Percentiles rank a stretch among this genome's conserved stretches.
These are phyloP conservation scores for Colletotrichum ledebouriae DNA, from an alignment of 2,329 filamentous ascomycete species.

Conservation along the genomic window DNA sequence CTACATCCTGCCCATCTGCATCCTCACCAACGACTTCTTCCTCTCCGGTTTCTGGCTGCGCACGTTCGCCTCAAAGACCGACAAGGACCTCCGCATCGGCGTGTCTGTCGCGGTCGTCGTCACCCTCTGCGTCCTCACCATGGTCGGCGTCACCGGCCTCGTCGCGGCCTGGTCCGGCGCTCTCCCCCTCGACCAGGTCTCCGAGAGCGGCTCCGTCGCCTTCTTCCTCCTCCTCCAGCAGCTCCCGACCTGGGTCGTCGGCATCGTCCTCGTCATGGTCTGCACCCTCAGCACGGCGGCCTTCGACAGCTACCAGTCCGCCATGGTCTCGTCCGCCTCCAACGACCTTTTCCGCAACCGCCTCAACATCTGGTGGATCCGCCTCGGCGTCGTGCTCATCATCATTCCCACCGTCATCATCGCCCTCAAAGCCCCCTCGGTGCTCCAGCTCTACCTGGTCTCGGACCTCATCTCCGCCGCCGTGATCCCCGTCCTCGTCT, in stretches of 20 bases:
- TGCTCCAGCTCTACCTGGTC: conserved; percentile 86
- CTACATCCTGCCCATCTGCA: conserved; percentile 85
- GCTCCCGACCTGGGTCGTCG: conserved; percentile 85
- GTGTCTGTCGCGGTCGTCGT: conserved; percentile 75
- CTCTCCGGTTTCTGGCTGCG: conserved; percentile 87
- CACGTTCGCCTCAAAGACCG: conserved; percentile 83
- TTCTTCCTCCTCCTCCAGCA: conserved; percentile 82
- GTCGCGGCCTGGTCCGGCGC: conserved; percentile 84
- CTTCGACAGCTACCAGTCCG: conserved; percentile 84
- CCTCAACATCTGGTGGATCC: conserved; percentile 81
- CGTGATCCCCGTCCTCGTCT: conserved; percentile 78
- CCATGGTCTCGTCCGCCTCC: conserved; percentile 87
- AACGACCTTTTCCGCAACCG: conserved; percentile 89
- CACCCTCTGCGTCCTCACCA: conserved; percentile 77
- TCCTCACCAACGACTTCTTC: conserved; percentile 90
- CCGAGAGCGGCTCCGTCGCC: conserved; percentile 73
- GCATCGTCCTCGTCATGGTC: conserved; percentile 85
- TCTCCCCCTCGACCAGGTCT: conserved; percentile 71
- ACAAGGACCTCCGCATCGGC: conserved; percentile 82
- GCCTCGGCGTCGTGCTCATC: conserved; percentile 75
- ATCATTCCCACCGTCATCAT: conserved; percentile 82
- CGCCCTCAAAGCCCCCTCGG: conserved; percentile 79
- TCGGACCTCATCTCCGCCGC: conserved; percentile 84
- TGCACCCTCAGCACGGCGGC: conserved; percentile 81
- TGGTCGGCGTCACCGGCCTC: conserved; percentile 80